These are phyloP conservation scores for Paulownia fortunei DNA, from an alignment of 257 asterid genomes.

Conservation along the genomic window DNA sequence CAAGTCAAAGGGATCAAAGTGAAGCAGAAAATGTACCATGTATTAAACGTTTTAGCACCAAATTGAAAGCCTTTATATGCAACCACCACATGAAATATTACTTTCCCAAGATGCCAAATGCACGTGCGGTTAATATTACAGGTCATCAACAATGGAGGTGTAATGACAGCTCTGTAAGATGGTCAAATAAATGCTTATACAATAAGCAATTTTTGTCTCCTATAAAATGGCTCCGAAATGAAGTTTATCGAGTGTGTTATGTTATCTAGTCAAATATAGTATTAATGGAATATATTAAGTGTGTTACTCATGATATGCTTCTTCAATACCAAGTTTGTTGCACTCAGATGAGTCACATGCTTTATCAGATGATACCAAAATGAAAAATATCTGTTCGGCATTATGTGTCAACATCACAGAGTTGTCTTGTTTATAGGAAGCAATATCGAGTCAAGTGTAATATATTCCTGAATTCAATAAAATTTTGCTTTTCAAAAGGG, in stretches of 20 bases:
- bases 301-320: not conserved
- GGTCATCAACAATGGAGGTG: not conserved
- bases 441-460: not conserved
- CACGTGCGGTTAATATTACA: not conserved
- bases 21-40: not conserved
- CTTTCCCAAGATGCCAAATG: not conserved
- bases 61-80: not conserved
- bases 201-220: not conserved
- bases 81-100: not conserved
- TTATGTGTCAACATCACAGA: not conserved
- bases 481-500: not conserved
- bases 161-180: not conserved
- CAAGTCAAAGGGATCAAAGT: not conserved
- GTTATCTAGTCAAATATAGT: not conserved
- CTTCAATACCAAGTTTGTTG: not conserved
- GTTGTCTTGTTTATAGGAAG: not conserved
- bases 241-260: not conserved
- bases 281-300: not conserved
- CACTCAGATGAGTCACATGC: constrained; percentile 13
- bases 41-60: not conserved
- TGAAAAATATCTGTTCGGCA: not conserved
- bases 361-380: not conserved
- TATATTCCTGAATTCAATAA: not conserved
- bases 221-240: not conserved
- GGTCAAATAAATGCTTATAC: not conserved